Percentiles rank a stretch among this genome's conserved stretches.
phyloP scores from a whole-genome alignment of 2,329 filamentous ascomycete genomes.

The Trichoderma sp. region DNA sequence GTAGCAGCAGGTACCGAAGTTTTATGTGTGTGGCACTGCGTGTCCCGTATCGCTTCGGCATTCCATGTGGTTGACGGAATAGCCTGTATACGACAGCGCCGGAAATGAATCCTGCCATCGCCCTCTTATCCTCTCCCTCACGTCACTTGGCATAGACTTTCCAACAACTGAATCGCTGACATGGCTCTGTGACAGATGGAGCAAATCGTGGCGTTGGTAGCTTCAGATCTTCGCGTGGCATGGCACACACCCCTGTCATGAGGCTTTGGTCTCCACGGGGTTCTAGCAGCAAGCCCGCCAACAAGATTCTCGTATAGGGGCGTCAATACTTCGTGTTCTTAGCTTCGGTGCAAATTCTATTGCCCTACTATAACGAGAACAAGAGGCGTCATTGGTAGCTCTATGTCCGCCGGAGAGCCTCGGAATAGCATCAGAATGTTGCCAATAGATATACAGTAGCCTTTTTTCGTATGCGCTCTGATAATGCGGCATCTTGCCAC shows the following conservation, averaged over 20 bases:
- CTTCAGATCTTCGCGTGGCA: constrained; percentile 30
- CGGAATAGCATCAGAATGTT: background rate
- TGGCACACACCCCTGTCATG: constrained; percentile 22
- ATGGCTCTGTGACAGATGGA: background rate
- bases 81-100: background rate
- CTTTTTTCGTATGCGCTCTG: background rate
- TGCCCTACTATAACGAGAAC: background rate
- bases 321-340: constrained; percentile 2
- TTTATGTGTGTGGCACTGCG: background rate
- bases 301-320: background rate
- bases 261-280: constrained; percentile 1
- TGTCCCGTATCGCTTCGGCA: constrained; percentile 9
- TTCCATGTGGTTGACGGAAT: constrained; percentile 2
- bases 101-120: background rate
- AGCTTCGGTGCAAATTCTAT: background rate
- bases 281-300: background rate
- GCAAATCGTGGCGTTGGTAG: constrained; percentile 28
- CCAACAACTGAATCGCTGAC: background rate
- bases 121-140: background rate
- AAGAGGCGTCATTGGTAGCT: background rate
- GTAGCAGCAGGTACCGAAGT: background rate
- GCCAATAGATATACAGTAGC: background rate
- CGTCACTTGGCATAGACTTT: background rate
- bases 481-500: background rate
- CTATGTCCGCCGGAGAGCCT: background rate